A percentile compares a stretch with the other conserved stretches of the same genome.
phyloP scores from a whole-genome alignment of 106 monocot species.

The Ottelia alismoides region DNA sequence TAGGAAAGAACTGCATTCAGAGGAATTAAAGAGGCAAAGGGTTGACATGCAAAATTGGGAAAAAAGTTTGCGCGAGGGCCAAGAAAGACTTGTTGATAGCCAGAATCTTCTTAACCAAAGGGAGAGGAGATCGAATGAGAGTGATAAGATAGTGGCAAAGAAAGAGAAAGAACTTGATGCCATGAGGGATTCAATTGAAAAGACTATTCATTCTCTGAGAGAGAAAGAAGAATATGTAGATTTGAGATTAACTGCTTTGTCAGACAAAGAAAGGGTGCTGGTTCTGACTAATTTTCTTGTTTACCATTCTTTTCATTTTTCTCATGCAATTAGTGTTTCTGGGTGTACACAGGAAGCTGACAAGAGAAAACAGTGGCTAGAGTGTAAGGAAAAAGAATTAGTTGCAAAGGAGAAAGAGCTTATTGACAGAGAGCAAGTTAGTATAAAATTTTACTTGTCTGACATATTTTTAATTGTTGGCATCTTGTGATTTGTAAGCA shows the following conservation, averaged over 20 bases:
- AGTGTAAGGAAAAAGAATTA: constrained; percentile 41
- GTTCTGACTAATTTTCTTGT: not conserved
- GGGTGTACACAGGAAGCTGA: constrained; percentile 36
- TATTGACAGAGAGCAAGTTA: constrained; percentile 50
- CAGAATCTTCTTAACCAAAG: constrained; percentile 75
- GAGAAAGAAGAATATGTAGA: constrained; percentile 58
- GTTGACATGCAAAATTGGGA: constrained; percentile 74
- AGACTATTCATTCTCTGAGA: constrained; percentile 29
- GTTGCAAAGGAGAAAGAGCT: constrained; percentile 36
- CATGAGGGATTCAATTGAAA: constrained; percentile 30
- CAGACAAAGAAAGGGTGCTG: constrained; percentile 64
- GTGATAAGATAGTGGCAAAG: constrained; percentile 35
- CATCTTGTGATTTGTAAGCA: too few relatives aligned
- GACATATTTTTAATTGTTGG: too few relatives aligned
- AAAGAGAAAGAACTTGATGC: constrained; percentile 68
- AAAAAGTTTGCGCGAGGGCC: constrained; percentile 60
- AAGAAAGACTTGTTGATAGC: constrained; percentile 70
- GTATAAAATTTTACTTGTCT: too few relatives aligned
- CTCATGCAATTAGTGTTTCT: too few relatives aligned
- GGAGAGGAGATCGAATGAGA: constrained; percentile 57
- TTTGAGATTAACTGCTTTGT: constrained; percentile 35
- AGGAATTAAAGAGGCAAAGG: constrained; percentile 47
- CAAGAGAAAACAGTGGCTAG: constrained; percentile 18
- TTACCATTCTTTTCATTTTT: not conserved
- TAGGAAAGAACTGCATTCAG: constrained; percentile 51